Conservation (phyloP, 768 basidiomycete species). For the Hemileccinum impolitum region DNA sequence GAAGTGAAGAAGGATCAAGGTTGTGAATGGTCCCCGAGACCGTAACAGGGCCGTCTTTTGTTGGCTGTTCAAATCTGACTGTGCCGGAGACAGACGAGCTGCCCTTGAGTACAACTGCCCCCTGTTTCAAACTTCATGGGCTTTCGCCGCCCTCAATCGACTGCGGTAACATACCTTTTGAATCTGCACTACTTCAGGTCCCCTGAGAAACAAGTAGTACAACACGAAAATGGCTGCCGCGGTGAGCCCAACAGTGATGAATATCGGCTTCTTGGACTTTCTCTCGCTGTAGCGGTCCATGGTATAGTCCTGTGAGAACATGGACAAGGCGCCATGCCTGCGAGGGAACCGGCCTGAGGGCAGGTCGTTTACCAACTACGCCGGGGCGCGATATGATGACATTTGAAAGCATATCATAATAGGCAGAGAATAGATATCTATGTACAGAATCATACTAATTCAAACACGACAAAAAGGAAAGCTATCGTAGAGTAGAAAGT, state of each 20-base stretch:
- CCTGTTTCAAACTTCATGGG: constrained; percentile 32
- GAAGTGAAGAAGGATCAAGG: constrained; percentile 52
- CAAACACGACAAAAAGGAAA: constrained; percentile 15
- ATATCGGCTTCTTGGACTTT: constrained; percentile 21
- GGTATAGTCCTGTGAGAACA: background rate
- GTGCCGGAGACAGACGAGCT: constrained; percentile 59
- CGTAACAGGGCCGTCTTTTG: constrained; percentile 48
- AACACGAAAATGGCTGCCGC: constrained; percentile 15
- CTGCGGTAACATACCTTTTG: constrained; percentile 18
- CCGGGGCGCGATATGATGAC: too few species aligned
- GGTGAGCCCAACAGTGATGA: constrained; percentile 11
- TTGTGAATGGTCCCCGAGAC: constrained; percentile 61
- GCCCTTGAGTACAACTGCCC: constrained; percentile 59
- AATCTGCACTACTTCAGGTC: constrained; percentile 14
- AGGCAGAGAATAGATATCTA: constrained; percentile 28
- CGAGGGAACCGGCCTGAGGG: too few species aligned
- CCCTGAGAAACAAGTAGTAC: constrained; percentile 19
- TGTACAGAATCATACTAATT: constrained; percentile 27
- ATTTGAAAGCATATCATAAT: constrained; percentile 24
- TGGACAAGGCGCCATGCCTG: too few species aligned
- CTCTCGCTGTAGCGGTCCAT: constrained; percentile 23
- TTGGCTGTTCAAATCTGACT: constrained; percentile 60
- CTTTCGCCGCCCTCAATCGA: background rate
- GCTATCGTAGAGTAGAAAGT: constrained; percentile 25
- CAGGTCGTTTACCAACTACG: too few species aligned